Conservation (phyloP, 192 early-diverging fungal genomes). For the Rhizophagus prolifer region DNA sequence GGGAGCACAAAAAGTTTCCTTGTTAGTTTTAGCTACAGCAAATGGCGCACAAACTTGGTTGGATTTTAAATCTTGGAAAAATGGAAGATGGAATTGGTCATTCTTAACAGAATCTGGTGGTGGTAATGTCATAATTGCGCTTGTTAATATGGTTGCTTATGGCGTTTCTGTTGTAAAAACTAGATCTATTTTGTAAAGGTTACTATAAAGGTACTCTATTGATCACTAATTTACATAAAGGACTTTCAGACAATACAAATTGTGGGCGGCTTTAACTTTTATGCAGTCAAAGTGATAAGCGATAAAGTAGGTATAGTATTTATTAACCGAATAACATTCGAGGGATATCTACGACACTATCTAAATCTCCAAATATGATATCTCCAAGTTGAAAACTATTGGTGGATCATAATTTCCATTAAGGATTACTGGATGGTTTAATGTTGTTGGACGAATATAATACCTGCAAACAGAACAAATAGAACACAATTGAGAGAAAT, state of each 20-base stretch:
- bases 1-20: conserved; percentile 15
- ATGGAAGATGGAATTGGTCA: conserved; percentile 21
- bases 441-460: conserved; percentile 44
- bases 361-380: conserved; percentile 54
- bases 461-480: conserved; percentile 36
- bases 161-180: background rate
- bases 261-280: no score
- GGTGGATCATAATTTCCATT: conserved; percentile 40
- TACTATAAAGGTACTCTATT: no score
- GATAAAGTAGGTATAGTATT: no score
- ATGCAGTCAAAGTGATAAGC: no score
- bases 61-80: conserved; percentile 17
- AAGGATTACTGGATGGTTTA: conserved; percentile 48
- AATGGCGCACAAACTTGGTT: conserved; percentile 1
- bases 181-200: background rate
- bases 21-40: conserved; percentile 2
- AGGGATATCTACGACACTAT: conserved; percentile 56
- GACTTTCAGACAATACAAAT: no score
- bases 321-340: background rate
- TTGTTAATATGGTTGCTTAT: conserved; percentile 21
- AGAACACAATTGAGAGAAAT: background rate
- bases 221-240: no score
- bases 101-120: background rate
- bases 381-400: conserved; percentile 51
- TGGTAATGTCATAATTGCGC: background rate